These are phyloP conservation scores for Erodium chrysanthum DNA, from an alignment of 441 rosid species.

Conservation along the genomic window DNA sequence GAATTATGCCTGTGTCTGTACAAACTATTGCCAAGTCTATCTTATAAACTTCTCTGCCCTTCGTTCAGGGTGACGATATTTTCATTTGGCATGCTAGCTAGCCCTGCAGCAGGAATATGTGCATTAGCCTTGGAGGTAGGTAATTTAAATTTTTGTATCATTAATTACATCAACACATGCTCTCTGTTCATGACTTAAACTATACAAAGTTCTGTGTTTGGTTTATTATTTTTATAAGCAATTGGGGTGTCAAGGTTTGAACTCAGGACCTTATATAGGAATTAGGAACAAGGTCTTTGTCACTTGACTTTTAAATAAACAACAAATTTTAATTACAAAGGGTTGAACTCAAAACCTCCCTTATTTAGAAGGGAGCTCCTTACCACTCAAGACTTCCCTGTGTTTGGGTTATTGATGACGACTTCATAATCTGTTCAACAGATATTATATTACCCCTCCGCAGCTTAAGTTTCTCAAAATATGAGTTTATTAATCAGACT, in stretches of 20 bases:
- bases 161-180: neutral
- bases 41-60: neutral
- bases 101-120: slow-evolving; percentile 63
- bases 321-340: too few species aligned
- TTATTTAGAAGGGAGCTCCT: too few species aligned
- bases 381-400: too few species aligned
- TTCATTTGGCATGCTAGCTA: slow-evolving; percentile 61
- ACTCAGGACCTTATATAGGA: too few species aligned
- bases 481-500: neutral
- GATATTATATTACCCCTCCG: neutral
- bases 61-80: slow-evolving; percentile 51
- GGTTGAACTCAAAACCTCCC: too few species aligned
- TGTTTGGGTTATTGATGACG: neutral
- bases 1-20: neutral
- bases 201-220: neutral
- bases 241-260: too few species aligned
- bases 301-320: too few species aligned
- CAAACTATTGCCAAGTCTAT: neutral
- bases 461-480: neutral
- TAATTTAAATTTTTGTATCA: neutral
- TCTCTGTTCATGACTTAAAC: neutral
- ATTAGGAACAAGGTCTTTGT: too few species aligned
- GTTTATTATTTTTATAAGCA: neutral
- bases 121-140: slow-evolving; percentile 53
- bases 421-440: neutral